Evolutionary conservation across 1,284 basidiomycete genomes (phyloP).

Genomic region (Amylostereum chailletii): DNA sequence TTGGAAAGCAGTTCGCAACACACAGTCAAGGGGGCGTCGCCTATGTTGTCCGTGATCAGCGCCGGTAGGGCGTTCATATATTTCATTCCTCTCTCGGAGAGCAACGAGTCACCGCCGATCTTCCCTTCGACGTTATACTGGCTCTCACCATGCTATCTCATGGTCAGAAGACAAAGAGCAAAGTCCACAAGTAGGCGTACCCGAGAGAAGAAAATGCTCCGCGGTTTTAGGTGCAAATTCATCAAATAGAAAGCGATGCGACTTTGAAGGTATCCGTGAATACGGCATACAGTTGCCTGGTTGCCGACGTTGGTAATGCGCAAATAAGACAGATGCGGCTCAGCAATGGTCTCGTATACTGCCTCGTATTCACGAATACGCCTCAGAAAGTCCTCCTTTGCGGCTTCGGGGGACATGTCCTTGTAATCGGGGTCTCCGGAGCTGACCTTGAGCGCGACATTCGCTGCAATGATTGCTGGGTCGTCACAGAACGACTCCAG

Average conservation of each 20-base stretch:
- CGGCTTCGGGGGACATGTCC: conserved; percentile 78
- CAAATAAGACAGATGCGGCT: conserved; percentile 80
- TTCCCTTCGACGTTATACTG: conserved; percentile 96
- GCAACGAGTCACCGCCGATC: conserved; percentile 90
- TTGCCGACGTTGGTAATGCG: conserved; percentile 85
- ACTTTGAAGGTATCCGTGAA: conserved; percentile 91
- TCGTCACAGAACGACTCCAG: conserved; percentile 94
- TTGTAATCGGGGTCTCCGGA: conserved; percentile 98
- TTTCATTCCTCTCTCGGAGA: conserved; percentile 79
- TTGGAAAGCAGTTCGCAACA: conserved; percentile 15
- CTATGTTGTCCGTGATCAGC: conserved; percentile 87
- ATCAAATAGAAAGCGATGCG: conserved; percentile 98
- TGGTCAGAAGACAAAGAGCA: conserved; percentile 6
- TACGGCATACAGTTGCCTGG: conserved; percentile 77
- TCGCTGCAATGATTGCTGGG: conserved; percentile 88
- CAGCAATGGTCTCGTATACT: conserved; percentile 92
- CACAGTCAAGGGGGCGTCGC: conserved; percentile 81
- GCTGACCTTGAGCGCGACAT: conserved; percentile 91
- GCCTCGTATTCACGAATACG: conserved; percentile 92
- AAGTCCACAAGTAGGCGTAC: conserved; percentile 34
- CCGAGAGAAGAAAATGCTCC: conserved; percentile 94
- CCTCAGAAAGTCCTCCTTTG: conserved; percentile 84
- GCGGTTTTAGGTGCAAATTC: conserved; percentile 95
- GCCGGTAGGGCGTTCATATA: conserved; percentile 85
- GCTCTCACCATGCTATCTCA: conserved; percentile 88